Conservation (phyloP, 2,329 filamentous ascomycete species). For the Stagonosporopsis vannaccii region DNA sequence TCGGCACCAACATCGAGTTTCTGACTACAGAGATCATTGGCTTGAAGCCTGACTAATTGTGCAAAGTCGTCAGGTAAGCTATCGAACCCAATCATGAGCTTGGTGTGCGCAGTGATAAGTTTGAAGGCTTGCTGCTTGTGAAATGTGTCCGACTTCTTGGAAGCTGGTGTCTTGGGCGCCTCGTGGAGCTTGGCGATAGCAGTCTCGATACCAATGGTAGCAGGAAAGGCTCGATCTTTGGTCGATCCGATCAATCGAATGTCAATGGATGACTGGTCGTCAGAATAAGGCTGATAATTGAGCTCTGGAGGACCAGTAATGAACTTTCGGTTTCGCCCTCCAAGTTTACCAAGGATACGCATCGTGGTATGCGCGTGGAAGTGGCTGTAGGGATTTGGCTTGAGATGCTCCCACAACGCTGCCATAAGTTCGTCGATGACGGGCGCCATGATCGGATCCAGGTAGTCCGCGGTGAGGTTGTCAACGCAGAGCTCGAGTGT, state of each 20-base stretch:
- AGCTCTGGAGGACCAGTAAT: constrained; percentile 89
- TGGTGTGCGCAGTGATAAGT: constrained; percentile 86
- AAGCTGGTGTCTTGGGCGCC: constrained; percentile 66
- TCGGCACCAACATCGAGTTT: constrained; percentile 76
- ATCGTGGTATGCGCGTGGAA: constrained; percentile 98
- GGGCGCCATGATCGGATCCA: constrained; percentile 98
- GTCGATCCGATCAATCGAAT: constrained; percentile 88
- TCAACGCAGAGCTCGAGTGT: constrained; percentile 97
- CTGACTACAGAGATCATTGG: constrained; percentile 78
- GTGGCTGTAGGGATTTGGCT: constrained; percentile 92
- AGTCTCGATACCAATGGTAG: constrained; percentile 84
- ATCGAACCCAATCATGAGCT: constrained; percentile 87
- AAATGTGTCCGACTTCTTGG: constrained; percentile 76
- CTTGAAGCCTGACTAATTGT: constrained; percentile 83
- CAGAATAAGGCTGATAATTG: constrained; percentile 81
- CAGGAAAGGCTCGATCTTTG: constrained; percentile 85
- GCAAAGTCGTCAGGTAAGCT: constrained; percentile 88
- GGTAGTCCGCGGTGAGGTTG: constrained; percentile 95
- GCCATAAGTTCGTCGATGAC: constrained; percentile 99
- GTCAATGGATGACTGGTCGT: constrained; percentile 88
- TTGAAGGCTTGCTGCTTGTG: constrained; percentile 95
- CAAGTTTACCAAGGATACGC: constrained; percentile 94
- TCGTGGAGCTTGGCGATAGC: constrained; percentile 90
- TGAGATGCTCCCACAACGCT: constrained; percentile 92
- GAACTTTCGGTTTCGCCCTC: constrained; percentile 93